A percentile compares a stretch with the other conserved stretches of the same genome.
These are phyloP conservation scores for Coemansia sp. DNA, from an alignment of 192 early-diverging fungal genomes.

Conservation along the genomic window DNA sequence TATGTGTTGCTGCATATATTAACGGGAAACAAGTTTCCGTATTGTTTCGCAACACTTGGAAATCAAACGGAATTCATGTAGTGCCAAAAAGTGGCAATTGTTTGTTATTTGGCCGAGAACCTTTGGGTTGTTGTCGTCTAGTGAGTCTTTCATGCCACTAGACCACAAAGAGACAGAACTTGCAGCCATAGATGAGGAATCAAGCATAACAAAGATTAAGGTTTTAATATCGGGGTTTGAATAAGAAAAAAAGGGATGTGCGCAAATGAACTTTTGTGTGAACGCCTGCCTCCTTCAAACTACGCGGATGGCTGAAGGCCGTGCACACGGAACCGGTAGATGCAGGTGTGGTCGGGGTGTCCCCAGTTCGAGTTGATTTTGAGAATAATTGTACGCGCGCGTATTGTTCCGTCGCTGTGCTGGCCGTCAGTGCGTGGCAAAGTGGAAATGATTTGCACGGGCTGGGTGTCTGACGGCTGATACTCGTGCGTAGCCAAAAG, in stretches of 20 bases:
- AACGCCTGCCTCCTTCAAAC: neutral
- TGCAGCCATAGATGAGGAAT: too few relatives aligned
- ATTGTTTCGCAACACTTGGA: too few relatives aligned
- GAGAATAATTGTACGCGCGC: conserved; percentile 56
- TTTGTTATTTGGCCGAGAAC: too few relatives aligned
- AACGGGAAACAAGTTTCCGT: too few relatives aligned
- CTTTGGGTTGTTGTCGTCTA: too few relatives aligned
- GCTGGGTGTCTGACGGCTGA: conserved; percentile 36
- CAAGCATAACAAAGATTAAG: too few relatives aligned
- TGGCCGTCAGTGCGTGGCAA: conserved; percentile 11
- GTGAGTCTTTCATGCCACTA: too few relatives aligned
- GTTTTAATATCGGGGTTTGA: neutral
- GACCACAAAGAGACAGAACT: too few relatives aligned
- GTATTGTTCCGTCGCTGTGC: conserved; percentile 32
- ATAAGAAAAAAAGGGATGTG: conserved; percentile 7
- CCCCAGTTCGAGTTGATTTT: conserved; percentile 71
- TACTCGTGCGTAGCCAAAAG: conserved; percentile 48
- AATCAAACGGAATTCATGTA: too few relatives aligned
- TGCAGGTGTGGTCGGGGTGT: conserved; percentile 64
- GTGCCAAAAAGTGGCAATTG: too few relatives aligned
- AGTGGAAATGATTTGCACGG: conserved; percentile 52
- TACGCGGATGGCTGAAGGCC: conserved; percentile 31
- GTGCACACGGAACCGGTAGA: conserved; percentile 76
- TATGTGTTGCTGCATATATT: too few relatives aligned
- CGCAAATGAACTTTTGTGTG: neutral